Evolutionary conservation across 495 filamentous ascomycete genomes (phyloP).

Genomic region (Neurospora hispaniola): DNA sequence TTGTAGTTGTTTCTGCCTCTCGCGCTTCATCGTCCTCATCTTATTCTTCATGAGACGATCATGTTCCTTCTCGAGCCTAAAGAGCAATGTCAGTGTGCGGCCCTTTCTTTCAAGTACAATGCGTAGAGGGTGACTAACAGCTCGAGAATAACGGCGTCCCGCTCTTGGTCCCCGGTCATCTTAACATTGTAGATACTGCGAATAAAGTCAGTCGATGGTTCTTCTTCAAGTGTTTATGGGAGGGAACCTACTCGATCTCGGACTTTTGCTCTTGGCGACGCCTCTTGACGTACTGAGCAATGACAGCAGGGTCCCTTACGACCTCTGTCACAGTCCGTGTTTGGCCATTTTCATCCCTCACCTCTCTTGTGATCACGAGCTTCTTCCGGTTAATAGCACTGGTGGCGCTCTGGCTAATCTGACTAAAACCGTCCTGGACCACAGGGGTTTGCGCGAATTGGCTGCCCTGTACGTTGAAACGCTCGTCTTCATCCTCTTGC

Average conservation of each 20-base stretch:
- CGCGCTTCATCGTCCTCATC: conserved; percentile 80
- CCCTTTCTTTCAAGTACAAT: background rate
- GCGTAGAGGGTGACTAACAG: conserved; percentile 16
- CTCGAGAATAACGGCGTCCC: conserved; percentile 26
- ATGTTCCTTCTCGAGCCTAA: conserved; percentile 64
- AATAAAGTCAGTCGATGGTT: conserved; percentile 12
- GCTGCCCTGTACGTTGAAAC: conserved; percentile 37
- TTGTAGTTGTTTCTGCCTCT: conserved; percentile 67
- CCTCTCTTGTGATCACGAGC: conserved; percentile 61
- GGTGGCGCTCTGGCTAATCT: conserved; percentile 68
- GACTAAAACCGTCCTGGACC: conserved; percentile 63
- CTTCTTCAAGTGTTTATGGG: background rate
- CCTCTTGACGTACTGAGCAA: conserved; percentile 50
- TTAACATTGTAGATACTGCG: conserved; percentile 36
- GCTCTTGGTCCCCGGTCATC: conserved; percentile 67
- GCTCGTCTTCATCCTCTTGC: conserved; percentile 45
- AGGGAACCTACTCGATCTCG: conserved; percentile 50
- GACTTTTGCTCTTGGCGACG: conserved; percentile 47
- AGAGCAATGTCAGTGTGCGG: background rate
- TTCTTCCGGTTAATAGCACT: conserved; percentile 58
- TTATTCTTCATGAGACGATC: conserved; percentile 79
- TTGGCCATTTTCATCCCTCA: conserved; percentile 52
- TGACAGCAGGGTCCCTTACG: conserved; percentile 63
- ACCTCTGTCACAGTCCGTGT: conserved; percentile 47
- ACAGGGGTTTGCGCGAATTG: conserved; percentile 27